Evolutionary conservation across 345 rosid genomes (phyloP).

Genomic region (Clarkia xantiana): DNA sequence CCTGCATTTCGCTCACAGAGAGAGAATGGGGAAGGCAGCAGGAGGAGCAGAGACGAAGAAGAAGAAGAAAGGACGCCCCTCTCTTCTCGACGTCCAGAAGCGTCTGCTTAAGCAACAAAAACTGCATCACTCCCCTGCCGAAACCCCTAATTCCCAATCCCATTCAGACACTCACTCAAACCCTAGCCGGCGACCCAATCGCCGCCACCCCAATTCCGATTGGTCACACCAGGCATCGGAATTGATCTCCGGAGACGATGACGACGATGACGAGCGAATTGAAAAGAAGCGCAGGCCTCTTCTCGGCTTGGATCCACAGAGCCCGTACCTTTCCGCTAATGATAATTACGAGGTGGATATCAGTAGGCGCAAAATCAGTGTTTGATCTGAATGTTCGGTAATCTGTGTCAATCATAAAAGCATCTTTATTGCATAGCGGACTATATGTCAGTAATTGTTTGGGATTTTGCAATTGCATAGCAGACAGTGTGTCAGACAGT

Average conservation of each 20-base stretch:
- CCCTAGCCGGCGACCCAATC: constrained; percentile 37
- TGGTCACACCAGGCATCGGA: constrained; percentile 17
- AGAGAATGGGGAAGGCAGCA: constrained; percentile 30
- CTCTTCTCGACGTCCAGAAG: constrained; percentile 82
- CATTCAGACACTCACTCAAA: constrained; percentile 16
- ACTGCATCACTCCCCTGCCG: constrained; percentile 12
- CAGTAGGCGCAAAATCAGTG: constrained; percentile 24
- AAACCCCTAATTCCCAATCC: not conserved
- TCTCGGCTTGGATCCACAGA: constrained; percentile 39
- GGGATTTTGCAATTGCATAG: not conserved
- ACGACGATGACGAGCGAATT: constrained; percentile 58
- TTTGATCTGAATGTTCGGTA: constrained; percentile 59
- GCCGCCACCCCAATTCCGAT: constrained; percentile 33
- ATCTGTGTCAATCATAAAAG: no score
- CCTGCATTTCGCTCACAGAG: not conserved
- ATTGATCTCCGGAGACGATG: constrained; percentile 11
- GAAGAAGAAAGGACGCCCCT: constrained; percentile 98
- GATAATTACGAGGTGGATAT: constrained; percentile 26
- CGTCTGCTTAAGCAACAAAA: constrained; percentile 69
- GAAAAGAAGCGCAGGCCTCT: constrained; percentile 63
- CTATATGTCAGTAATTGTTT: constrained; percentile 6
- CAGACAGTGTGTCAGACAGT: not conserved
- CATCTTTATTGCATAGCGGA: no score
- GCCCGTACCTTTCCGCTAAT: constrained; percentile 2
- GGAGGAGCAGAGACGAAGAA: constrained; percentile 46